Evolutionary conservation across 2,329 filamentous ascomycete species (phyloP).

Genomic region (Pseudogymnoascus sp.): DNA sequence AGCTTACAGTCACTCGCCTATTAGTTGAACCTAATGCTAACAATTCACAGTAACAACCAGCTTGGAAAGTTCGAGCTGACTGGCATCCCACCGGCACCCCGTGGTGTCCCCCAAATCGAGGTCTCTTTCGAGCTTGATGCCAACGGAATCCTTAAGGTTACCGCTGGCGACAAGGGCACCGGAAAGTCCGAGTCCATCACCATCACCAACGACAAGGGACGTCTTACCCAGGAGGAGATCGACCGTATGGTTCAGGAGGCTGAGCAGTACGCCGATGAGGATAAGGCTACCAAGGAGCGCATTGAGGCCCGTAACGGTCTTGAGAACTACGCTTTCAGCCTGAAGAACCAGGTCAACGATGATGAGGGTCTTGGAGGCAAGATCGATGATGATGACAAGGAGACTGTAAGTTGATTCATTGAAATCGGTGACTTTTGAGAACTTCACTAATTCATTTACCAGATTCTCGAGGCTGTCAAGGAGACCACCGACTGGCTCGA

Average conservation of each 20-base stretch:
- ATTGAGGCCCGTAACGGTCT: slow-evolving; percentile 94
- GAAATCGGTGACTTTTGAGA: slow-evolving; percentile 10
- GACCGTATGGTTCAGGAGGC: slow-evolving; percentile 98
- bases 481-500: slow-evolving; percentile 95
- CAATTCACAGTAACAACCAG: slow-evolving; percentile 60
- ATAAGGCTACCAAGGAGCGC: slow-evolving; percentile 95
- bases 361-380: slow-evolving; percentile 95
- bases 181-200: slow-evolving; percentile 97
- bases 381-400: slow-evolving; percentile 98
- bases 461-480: slow-evolving; percentile 92
- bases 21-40: neutral
- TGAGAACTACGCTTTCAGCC: slow-evolving; percentile 97
- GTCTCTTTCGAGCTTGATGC: slow-evolving; percentile 96
- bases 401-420: slow-evolving; percentile 56
- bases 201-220: slow-evolving; percentile 99
- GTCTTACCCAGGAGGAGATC: slow-evolving; percentile 92
- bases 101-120: slow-evolving; percentile 96
- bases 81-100: slow-evolving; percentile 87
- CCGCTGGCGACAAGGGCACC: slow-evolving; percentile 93
- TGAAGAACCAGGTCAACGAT: slow-evolving; percentile 99
- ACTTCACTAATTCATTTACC: slow-evolving; percentile 29
- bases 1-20: too few species aligned
- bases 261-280: slow-evolving; percentile 97
- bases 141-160: slow-evolving; percentile 97
- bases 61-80: slow-evolving; percentile 98